Conservation (phyloP, 257 asterid genomes). For the Solanum paucissectum region DNA sequence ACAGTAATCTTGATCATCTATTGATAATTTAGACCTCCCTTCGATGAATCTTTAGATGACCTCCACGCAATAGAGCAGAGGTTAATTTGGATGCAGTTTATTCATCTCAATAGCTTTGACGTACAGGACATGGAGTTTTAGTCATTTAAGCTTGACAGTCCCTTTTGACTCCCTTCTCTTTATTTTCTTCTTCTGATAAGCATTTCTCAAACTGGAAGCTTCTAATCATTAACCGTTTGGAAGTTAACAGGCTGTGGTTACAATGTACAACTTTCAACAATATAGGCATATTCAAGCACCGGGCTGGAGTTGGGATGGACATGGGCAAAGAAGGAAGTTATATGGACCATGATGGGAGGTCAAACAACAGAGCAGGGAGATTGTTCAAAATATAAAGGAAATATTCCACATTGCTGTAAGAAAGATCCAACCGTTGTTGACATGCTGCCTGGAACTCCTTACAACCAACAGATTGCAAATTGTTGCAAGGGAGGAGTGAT, state of each 20-base stretch:
- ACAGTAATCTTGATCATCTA: background rate
- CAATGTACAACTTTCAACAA: conserved; percentile 85
- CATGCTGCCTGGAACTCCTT: conserved; percentile 70
- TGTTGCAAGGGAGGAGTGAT: conserved; percentile 86
- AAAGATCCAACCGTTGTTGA: conserved; percentile 71
- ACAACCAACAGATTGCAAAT: conserved; percentile 77
- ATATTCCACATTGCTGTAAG: conserved; percentile 70
- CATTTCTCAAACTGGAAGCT: background rate
- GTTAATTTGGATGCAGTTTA: background rate
- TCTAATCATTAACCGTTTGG: background rate
- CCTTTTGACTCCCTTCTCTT: background rate
- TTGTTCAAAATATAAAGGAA: conserved; percentile 65
- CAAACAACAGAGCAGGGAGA: conserved; percentile 92
- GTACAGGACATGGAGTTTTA: background rate
- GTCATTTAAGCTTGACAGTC: background rate
- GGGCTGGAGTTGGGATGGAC: conserved; percentile 96
- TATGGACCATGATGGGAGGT: conserved; percentile 77
- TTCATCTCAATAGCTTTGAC: background rate
- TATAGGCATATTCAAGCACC: conserved; percentile 88
- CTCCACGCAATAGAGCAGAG: background rate
- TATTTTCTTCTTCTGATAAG: background rate
- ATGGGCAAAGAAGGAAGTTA: conserved; percentile 92
- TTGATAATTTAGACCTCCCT: background rate
- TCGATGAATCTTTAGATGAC: background rate
- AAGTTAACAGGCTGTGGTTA: conserved; percentile 50